Evolutionary conservation across 768 basidiomycete genomes (phyloP).

Genomic region (Leccinum imitatum): DNA sequence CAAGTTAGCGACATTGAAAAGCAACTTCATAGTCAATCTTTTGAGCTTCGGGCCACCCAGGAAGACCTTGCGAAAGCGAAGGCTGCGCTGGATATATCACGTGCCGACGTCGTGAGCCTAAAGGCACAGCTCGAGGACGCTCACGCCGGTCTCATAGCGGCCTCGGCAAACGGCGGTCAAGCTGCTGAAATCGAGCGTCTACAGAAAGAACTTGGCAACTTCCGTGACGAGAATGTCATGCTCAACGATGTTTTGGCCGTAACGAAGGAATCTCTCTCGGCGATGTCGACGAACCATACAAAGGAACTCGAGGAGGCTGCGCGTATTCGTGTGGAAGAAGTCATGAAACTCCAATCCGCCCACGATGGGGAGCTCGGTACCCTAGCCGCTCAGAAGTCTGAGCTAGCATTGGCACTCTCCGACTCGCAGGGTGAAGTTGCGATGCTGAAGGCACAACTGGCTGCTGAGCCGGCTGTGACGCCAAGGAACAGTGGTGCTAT

Average conservation of each 20-base stretch:
- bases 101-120: slow-evolving; percentile 54
- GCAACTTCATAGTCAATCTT: slow-evolving; percentile 54
- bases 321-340: slow-evolving; percentile 66
- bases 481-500: slow-evolving; percentile 57
- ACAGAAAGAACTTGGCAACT: slow-evolving; percentile 53
- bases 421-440: slow-evolving; percentile 79
- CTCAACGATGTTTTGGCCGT: slow-evolving; percentile 64
- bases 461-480: slow-evolving; percentile 43
- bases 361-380: slow-evolving; percentile 62
- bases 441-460: slow-evolving; percentile 55
- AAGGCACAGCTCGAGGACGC: slow-evolving; percentile 66
- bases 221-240: slow-evolving; percentile 70
- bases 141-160: slow-evolving; percentile 43
- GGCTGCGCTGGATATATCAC: slow-evolving; percentile 48
- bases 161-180: slow-evolving; percentile 46
- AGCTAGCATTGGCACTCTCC: slow-evolving; percentile 59
- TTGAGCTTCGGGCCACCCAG: slow-evolving; percentile 73
- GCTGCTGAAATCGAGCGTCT: slow-evolving; percentile 56
- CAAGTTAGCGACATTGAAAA: slow-evolving; percentile 60
- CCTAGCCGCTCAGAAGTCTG: slow-evolving; percentile 60
- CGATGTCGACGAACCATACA: slow-evolving; percentile 67
- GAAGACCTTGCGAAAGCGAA: slow-evolving; percentile 83
- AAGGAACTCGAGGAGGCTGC: slow-evolving; percentile 78
- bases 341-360: slow-evolving; percentile 54
- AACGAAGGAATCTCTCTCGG: slow-evolving; percentile 68